Percentiles rank a stretch among this genome's conserved stretches.
Evolutionary conservation across 306 rosid species (phyloP).

Genomic region (Vigna angularis): DNA sequence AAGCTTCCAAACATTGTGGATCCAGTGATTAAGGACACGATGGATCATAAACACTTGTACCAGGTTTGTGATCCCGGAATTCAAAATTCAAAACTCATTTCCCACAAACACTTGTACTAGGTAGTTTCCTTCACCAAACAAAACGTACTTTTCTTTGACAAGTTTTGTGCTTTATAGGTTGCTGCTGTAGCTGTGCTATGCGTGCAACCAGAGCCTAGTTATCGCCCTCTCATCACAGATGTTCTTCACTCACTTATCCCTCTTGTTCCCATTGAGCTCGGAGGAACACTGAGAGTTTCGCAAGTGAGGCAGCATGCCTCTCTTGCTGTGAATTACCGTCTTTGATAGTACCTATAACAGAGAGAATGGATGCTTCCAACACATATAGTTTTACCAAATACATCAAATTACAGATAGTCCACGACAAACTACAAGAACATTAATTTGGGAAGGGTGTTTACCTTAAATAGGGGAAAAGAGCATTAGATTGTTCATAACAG

Average conservation of each 20-base stretch:
- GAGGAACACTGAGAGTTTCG: constrained; percentile 79
- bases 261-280: constrained; percentile 82
- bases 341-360: not conserved
- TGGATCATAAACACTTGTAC: constrained; percentile 88
- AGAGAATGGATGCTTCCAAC: constrained; percentile 4
- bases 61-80: constrained; percentile 61
- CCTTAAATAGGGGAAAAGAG: not conserved
- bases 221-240: constrained; percentile 86
- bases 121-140: not conserved
- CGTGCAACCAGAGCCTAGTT: constrained; percentile 95
- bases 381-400: constrained; percentile 10
- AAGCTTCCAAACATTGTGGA: constrained; percentile 88
- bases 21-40: constrained; percentile 73
- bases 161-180: constrained; percentile 54
- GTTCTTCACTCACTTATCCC: constrained; percentile 93
- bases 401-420: not conserved
- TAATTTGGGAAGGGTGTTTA: constrained; percentile 6
- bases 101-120: not conserved
- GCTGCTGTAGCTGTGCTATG: constrained; percentile 98
- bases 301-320: constrained; percentile 38
- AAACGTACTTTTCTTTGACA: not conserved
- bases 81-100: not conserved
- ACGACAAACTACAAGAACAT: not conserved
- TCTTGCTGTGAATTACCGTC: constrained; percentile 22
- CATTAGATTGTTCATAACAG: constrained; percentile 33